Conservation (phyloP, 257 asterid genomes). For the Nicotiana noctiflora region DNA sequence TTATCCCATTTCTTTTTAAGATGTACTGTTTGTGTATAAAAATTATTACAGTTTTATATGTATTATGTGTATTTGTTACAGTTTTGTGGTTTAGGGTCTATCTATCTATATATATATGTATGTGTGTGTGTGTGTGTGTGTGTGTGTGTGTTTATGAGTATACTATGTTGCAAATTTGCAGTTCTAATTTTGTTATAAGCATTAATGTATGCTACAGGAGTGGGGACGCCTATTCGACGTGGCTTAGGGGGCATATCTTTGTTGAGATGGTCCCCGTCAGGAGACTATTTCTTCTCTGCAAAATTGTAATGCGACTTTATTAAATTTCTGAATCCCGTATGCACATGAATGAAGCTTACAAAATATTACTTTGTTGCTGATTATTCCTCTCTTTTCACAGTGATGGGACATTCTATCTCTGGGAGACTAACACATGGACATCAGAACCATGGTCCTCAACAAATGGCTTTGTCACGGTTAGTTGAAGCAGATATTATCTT, state of each 20-base stretch:
- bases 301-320: constrained; percentile 59
- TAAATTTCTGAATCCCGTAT: constrained; percentile 9
- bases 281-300: constrained; percentile 84
- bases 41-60: too few species aligned
- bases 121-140: too few species aligned
- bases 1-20: too few species aligned
- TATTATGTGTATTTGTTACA: too few species aligned
- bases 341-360: background rate
- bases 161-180: background rate
- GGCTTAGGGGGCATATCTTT: constrained; percentile 96
- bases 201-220: constrained; percentile 39
- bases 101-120: too few species aligned
- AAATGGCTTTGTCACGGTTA: constrained; percentile 84
- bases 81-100: too few species aligned
- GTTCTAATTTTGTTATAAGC: background rate
- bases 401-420: constrained; percentile 93
- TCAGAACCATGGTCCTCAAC: constrained; percentile 95
- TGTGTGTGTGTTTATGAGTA: too few species aligned
- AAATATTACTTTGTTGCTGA: background rate
- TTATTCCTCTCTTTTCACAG: constrained; percentile 36
- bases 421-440: constrained; percentile 99
- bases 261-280: constrained; percentile 96
- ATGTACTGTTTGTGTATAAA: too few species aligned
- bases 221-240: constrained; percentile 89
- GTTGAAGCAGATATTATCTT: constrained; percentile 18